Conservation (phyloP, 2,329 filamentous ascomycete species). For the Aureobasidium sp. region DNA sequence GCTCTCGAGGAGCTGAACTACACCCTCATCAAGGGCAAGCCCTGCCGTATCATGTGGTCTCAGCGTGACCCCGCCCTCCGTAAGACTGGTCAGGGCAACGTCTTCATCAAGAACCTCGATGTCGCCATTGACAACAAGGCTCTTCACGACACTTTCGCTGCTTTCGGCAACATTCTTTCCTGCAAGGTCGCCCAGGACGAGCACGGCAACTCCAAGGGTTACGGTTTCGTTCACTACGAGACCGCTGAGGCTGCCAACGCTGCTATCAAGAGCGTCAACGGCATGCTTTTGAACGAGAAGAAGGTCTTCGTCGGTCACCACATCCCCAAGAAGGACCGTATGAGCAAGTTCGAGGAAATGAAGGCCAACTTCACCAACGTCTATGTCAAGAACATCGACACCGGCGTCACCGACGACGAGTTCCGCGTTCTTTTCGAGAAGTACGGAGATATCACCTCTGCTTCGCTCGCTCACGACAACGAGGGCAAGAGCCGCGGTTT, state of each 20-base stretch:
- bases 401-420: constrained; percentile 81
- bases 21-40: constrained; percentile 96
- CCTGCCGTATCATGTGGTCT: constrained; percentile 99
- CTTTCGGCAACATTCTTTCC: constrained; percentile 97
- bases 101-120: constrained; percentile 99
- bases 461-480: constrained; percentile 88
- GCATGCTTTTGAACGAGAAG: constrained; percentile 99
- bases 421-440: constrained; percentile 90
- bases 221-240: constrained; percentile 99
- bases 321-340: constrained; percentile 99
- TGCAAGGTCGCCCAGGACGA: constrained; percentile 99
- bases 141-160: constrained; percentile 97
- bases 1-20: constrained; percentile 99
- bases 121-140: constrained; percentile 99
- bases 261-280: constrained; percentile 99
- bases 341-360: constrained; percentile 99
- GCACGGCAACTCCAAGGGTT: constrained; percentile 92
- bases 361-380: constrained; percentile 99
- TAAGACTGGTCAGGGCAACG: constrained; percentile 98
- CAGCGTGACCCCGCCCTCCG: constrained; percentile 97
- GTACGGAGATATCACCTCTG: constrained; percentile 90
- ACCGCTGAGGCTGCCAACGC: constrained; percentile 93
- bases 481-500: constrained; percentile 95
- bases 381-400: constrained; percentile 96
- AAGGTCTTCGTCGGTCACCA: constrained; percentile 99